Conservation (phyloP, 352 stramenopile genomes). For the Phytophthora citrophthora region DNA sequence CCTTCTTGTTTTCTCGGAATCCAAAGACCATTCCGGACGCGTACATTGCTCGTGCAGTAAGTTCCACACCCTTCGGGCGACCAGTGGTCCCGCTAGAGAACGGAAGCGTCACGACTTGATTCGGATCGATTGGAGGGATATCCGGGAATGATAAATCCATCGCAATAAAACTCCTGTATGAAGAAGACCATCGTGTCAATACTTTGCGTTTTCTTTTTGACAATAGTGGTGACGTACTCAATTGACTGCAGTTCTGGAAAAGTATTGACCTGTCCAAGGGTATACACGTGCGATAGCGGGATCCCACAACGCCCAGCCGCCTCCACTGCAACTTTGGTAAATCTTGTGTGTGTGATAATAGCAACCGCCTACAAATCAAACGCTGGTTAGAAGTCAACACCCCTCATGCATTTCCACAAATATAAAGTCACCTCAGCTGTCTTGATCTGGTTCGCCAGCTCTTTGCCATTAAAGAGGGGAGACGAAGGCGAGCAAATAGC, state of each 20-base stretch:
- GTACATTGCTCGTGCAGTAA: slow-evolving; percentile 85
- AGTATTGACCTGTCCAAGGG: slow-evolving; percentile 16
- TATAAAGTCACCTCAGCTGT: slow-evolving; percentile 8
- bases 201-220: not conserved
- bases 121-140: slow-evolving; percentile 18
- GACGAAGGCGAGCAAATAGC: slow-evolving; percentile 51
- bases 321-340: slow-evolving; percentile 22
- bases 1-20: slow-evolving; percentile 40
- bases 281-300: slow-evolving; percentile 21
- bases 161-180: slow-evolving; percentile 55
- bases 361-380: slow-evolving; percentile 14
- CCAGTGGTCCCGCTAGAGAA: slow-evolving; percentile 94
- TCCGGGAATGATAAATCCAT: slow-evolving; percentile 18
- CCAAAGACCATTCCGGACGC: slow-evolving; percentile 67
- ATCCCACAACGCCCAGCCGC: slow-evolving; percentile 19
- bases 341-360: slow-evolving; percentile 36
- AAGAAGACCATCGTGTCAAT: slow-evolving; percentile 10
- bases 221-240: slow-evolving; percentile 18
- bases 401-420: not conserved
- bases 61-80: slow-evolving; percentile 87
- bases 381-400: too few species aligned
- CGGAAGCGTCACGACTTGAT: slow-evolving; percentile 57
- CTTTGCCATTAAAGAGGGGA: slow-evolving; percentile 39
- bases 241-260: slow-evolving; percentile 18
- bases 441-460: slow-evolving; percentile 43